These are phyloP conservation scores for Orbilia oligospora DNA, from an alignment of 2,329 filamentous ascomycete genomes.

Conservation along the genomic window DNA sequence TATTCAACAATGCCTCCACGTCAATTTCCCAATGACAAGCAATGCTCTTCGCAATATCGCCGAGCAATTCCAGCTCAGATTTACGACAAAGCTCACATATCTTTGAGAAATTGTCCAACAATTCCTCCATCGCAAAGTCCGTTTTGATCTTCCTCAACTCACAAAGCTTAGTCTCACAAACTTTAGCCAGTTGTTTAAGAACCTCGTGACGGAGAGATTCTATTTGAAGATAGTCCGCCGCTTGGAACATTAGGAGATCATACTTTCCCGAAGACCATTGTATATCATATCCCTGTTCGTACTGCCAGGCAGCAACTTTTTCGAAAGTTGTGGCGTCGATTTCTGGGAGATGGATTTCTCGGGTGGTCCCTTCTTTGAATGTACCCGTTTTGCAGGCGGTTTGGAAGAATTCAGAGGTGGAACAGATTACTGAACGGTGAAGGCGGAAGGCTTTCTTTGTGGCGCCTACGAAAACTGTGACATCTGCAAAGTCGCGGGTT, in stretches of 20 bases:
- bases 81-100: no score
- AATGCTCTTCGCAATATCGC: no score
- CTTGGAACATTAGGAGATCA: neutral
- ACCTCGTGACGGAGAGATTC: neutral
- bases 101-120: no score
- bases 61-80: no score
- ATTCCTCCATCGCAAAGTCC: no score
- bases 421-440: slow-evolving; percentile 10
- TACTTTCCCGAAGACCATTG: neutral
- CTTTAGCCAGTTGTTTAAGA: neutral
- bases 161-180: no score
- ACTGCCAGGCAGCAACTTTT: slow-evolving; percentile 2
- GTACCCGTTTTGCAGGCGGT: neutral
- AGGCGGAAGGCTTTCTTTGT: neutral
- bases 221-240: neutral
- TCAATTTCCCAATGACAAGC: no score
- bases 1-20: no score
- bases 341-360: neutral
- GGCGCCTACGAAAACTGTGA: slow-evolving; percentile 15
- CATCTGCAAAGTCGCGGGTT: no score
- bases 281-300: neutral
- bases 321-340: neutral
- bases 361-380: neutral
- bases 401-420: slow-evolving; percentile 14
- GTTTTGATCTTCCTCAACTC: no score